Conservation (phyloP, 2,329 filamentous ascomycete species). For the Sporothrix brasiliensis region DNA sequence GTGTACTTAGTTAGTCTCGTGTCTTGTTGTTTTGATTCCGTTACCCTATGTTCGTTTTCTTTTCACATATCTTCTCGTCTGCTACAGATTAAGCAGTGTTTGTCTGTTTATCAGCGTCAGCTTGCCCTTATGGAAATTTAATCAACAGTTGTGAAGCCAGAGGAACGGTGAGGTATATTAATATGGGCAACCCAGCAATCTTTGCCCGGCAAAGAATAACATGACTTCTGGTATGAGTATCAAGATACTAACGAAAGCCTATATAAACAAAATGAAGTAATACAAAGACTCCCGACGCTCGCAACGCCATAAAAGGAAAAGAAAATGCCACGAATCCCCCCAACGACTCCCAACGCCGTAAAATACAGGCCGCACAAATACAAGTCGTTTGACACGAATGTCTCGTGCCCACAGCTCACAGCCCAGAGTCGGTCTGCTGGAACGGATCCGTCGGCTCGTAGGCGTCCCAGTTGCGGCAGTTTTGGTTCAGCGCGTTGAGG, state of each 20-base stretch:
- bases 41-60: not conserved
- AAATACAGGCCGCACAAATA: too few relatives aligned
- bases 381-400: too few relatives aligned
- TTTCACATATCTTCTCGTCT: not conserved
- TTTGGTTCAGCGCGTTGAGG: conserved; percentile 30
- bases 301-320: too few relatives aligned
- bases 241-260: not conserved
- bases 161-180: not conserved
- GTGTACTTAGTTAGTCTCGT: not conserved
- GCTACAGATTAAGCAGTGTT: too few relatives aligned
- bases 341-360: not conserved
- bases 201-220: not conserved
- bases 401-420: not conserved
- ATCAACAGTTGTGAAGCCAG: not conserved
- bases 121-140: not conserved
- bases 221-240: not conserved
- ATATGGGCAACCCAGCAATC: not conserved
- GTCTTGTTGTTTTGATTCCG: not conserved
- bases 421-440: conserved; percentile 33
- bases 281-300: too few relatives aligned
- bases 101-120: too few relatives aligned
- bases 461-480: conserved; percentile 35
- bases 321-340: too few relatives aligned
- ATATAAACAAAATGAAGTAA: not conserved
- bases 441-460: conserved; percentile 34